Evolutionary conservation across 768 basidiomycete species (phyloP), one percentile per base, ranked within the genome.

Genomic region (Termitomyces sp.): DNA sequence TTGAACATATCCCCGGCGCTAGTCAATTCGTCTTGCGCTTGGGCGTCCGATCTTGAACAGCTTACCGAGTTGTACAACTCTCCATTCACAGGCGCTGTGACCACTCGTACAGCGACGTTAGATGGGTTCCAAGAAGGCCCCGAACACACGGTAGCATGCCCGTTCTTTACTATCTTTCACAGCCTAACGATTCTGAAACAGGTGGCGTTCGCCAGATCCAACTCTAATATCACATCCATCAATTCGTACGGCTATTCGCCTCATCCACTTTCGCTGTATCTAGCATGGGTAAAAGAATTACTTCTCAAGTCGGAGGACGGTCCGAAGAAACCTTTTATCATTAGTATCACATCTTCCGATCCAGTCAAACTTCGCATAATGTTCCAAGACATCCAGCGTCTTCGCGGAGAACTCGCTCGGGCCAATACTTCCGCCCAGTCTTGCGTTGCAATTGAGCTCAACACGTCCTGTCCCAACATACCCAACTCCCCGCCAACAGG

Each of bases 161-260:
- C 49, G 29, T 39, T 42, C 53, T 35, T 41, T 20, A 50, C 51
- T 48, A n/a, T 32, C 52, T 44, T 36, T 44, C 49, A 51, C 46
- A 16, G 13, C 29, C 25, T 31, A 40, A 59, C 50, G 15, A 38
- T 25, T 41, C 39, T 41, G 10, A 5, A 35, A 43, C 16, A 90
- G 88, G 86, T 88, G 44, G 81, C 78, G 15, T 88, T 91, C 59
- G 57, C 81, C 43, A 70, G 68, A 36, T 70, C 72, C 13, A 63
- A 73, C 10, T 70, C 71, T 13, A 63, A 74, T 9, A 59, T 77
- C 35, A 77, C 88, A n/a, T 84, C 91, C 15, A 64, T 91, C 56
- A 94, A 94, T 66, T 88, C 87, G 0, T 94, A 90, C 68, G 92
- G 92, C 22, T 95, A 94, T 70, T 93, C 90, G 7, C 92, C 91